phyloP scores from a whole-genome alignment of 257 asterid genomes.

The Ilex asprella region DNA sequence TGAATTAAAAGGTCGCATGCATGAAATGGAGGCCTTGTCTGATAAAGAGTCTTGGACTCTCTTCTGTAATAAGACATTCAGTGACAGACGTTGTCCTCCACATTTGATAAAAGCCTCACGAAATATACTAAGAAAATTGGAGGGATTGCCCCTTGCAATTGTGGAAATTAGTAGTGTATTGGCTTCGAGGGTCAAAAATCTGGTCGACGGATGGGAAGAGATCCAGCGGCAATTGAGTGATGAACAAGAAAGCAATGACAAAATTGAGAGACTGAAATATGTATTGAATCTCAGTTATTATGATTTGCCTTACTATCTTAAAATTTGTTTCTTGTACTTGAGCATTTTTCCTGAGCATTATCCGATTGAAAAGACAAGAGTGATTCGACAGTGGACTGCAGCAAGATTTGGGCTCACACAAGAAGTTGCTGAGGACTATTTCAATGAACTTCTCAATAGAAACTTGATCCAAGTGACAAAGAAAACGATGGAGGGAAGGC shows the following conservation, averaged over 20 bases:
- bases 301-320: no score
- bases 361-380: constrained; percentile 13
- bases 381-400: constrained; percentile 25
- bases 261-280: no score
- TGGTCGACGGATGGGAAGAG: constrained; percentile 20
- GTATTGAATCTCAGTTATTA: no score
- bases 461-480: neutral
- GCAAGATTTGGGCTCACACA: constrained; percentile 33
- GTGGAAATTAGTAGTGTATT: no score
- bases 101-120: constrained; percentile 7
- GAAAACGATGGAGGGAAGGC: no score
- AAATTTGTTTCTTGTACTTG: neutral
- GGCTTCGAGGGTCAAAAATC: no score
- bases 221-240: constrained; percentile 14
- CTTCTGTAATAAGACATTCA: no score
- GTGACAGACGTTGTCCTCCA: neutral
- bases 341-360: constrained; percentile 30
- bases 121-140: constrained; percentile 11
- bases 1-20: no score
- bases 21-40: no score
- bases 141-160: no score
- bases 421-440: constrained; percentile 33
- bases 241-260: constrained; percentile 6
- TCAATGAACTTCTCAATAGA: constrained; percentile 36
- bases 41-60: no score